A percentile compares a stretch with the other conserved stretches of the same genome.
Conservation (phyloP, 768 basidiomycete species). For the Mycena latifolia region DNA sequence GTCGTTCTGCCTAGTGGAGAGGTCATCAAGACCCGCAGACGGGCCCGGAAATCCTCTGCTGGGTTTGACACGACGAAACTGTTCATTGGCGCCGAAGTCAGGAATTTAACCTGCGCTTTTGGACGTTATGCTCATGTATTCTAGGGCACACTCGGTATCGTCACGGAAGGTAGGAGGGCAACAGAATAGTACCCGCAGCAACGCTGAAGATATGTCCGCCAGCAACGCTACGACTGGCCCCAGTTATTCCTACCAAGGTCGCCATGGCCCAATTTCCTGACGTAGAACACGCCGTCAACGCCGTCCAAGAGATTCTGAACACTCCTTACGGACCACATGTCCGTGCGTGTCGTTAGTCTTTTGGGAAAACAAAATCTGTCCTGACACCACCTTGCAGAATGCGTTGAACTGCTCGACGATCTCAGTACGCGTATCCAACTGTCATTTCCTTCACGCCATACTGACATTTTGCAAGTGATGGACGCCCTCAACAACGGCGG, state of each 20-base stretch:
- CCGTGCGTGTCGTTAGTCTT: slow-evolving; percentile 60
- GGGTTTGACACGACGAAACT: slow-evolving; percentile 91
- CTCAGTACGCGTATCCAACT: slow-evolving; percentile 58
- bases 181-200: background rate
- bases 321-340: slow-evolving; percentile 77
- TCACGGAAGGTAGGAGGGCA: slow-evolving; percentile 30
- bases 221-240: slow-evolving; percentile 89
- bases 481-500: slow-evolving; percentile 79
- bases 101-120: background rate
- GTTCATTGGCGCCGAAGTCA: slow-evolving; percentile 85
- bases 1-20: slow-evolving; percentile 88
- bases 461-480: slow-evolving; percentile 67
- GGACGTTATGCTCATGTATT: background rate
- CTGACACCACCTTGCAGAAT: slow-evolving; percentile 63
- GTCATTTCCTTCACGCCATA: background rate
- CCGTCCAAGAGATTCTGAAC: slow-evolving; percentile 85
- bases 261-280: slow-evolving; percentile 90
- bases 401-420: slow-evolving; percentile 89
- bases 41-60: slow-evolving; percentile 87
- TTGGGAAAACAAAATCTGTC: slow-evolving; percentile 6
- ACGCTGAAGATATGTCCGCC: slow-evolving; percentile 8
- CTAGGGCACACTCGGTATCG: slow-evolving; percentile 36
- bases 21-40: slow-evolving; percentile 86
- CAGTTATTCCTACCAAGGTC: slow-evolving; percentile 84
- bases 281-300: slow-evolving; percentile 81